These are phyloP conservation scores for Chaetomium olivaceum DNA, from an alignment of 2,329 filamentous ascomycete genomes.

Conservation along the genomic window DNA sequence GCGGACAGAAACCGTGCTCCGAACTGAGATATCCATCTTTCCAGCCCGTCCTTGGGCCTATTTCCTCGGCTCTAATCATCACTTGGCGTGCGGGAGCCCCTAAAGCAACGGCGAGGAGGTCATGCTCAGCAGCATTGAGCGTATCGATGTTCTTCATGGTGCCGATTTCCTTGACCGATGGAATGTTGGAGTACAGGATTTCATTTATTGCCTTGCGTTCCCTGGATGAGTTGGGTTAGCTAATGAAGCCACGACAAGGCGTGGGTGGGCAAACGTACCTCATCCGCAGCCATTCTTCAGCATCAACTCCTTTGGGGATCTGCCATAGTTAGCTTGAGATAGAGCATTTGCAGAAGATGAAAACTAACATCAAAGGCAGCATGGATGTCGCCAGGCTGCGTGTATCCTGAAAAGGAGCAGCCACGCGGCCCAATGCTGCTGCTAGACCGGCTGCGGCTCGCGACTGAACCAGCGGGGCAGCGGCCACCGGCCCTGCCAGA, in stretches of 20 bases:
- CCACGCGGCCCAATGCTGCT: slow-evolving; percentile 39
- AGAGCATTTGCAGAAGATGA: neutral
- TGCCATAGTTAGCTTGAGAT: slow-evolving; percentile 25
- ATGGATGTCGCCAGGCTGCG: slow-evolving; percentile 40
- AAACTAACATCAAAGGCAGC: slow-evolving; percentile 43
- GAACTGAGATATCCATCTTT: slow-evolving; percentile 54
- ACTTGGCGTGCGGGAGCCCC: slow-evolving; percentile 57
- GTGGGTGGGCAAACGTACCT: slow-evolving; percentile 36
- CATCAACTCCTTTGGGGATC: slow-evolving; percentile 49
- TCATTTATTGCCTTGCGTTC: slow-evolving; percentile 52
- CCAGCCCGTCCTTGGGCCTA: slow-evolving; percentile 54
- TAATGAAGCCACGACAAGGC: neutral
- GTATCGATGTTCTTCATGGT: slow-evolving; percentile 50
- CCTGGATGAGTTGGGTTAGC: slow-evolving; percentile 30
- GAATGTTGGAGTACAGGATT: slow-evolving; percentile 48
- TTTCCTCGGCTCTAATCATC: slow-evolving; percentile 53
- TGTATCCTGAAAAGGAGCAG: slow-evolving; percentile 41
- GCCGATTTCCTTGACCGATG: slow-evolving; percentile 43
- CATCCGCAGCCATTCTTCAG: slow-evolving; percentile 49
- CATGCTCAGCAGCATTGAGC: slow-evolving; percentile 49
- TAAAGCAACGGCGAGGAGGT: slow-evolving; percentile 53
- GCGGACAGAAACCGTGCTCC: slow-evolving; percentile 54
- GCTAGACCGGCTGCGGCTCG: slow-evolving; percentile 33
- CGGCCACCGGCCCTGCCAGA: slow-evolving; percentile 33
- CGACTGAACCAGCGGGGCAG: slow-evolving; percentile 35